Evolutionary conservation across 2,329 filamentous ascomycete genomes (phyloP).

Genomic region (Aspergillus ruber): DNA sequence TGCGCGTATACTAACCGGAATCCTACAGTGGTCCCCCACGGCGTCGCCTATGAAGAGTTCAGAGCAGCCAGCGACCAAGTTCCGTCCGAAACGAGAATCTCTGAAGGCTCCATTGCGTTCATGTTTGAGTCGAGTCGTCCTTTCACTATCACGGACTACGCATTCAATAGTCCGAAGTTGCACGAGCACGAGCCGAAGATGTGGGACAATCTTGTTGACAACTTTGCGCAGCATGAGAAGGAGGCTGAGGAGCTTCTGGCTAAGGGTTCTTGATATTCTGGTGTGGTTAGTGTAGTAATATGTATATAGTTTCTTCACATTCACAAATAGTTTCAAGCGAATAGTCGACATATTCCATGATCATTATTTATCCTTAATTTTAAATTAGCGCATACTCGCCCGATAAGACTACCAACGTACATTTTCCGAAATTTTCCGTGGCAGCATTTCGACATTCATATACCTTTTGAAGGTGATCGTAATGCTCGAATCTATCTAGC

Average conservation of each 20-base stretch:
- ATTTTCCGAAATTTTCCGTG: no score
- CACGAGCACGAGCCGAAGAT: conserved; percentile 46
- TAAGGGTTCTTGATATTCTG: conserved; percentile 6
- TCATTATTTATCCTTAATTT: no score
- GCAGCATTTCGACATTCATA: no score
- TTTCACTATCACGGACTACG: conserved; percentile 31
- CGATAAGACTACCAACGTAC: no score
- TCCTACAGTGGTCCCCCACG: conserved; percentile 29
- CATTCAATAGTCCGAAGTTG: conserved; percentile 32
- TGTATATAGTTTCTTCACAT: no score
- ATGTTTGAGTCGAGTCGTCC: conserved; percentile 32
- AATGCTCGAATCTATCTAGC: no score
- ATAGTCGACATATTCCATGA: no score
- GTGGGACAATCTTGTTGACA: conserved; percentile 51
- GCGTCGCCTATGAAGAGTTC: conserved; percentile 31
- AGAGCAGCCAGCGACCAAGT: conserved; percentile 20
- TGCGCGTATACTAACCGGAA: not conserved
- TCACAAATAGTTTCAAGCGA: no score
- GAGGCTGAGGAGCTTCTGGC: conserved; percentile 43
- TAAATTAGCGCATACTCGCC: no score
- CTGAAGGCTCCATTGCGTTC: conserved; percentile 27
- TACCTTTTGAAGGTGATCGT: no score
- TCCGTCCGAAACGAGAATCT: conserved; percentile 26
- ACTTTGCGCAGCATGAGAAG: conserved; percentile 43
- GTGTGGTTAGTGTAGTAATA: no score